Conservation (phyloP, 2,329 filamentous ascomycete genomes). For the Fusarium piperis region DNA sequence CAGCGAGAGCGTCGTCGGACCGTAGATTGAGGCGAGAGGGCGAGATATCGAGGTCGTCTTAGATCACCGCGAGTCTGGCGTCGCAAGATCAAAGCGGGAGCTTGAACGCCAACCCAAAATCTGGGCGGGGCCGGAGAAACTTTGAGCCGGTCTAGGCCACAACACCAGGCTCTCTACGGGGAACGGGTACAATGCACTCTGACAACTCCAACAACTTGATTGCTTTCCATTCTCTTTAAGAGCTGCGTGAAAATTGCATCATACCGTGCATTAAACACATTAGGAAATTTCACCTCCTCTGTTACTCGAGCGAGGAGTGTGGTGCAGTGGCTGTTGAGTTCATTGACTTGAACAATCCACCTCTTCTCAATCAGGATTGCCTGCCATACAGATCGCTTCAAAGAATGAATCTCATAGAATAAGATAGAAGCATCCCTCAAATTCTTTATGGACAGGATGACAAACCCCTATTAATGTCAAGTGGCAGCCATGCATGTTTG, state of each 20-base stretch:
- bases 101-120: conserved; percentile 38
- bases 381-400: background rate
- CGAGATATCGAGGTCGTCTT: conserved; percentile 11
- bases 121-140: conserved; percentile 30
- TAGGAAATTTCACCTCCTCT: rapidly evolving
- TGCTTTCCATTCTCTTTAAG: background rate
- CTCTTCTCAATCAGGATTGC: background rate
- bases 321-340: background rate
- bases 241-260: too few species aligned
- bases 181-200: too few species aligned
- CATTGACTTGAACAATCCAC: background rate
- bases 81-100: conserved; percentile 41
- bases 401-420: background rate
- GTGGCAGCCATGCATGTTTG: background rate
- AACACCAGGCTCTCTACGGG: background rate
- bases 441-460: background rate
- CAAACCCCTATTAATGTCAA: background rate
- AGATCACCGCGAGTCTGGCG: conserved; percentile 35
- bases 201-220: background rate
- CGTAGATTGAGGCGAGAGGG: background rate
- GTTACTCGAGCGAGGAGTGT: background rate
- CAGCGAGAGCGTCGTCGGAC: background rate
- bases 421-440: background rate
- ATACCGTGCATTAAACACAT: background rate
- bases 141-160: conserved; percentile 16